Percentiles rank a stretch among this genome's conserved stretches.
These are phyloP conservation scores for Alternaria sp. DNA, from an alignment of 2,329 filamentous ascomycete species.

Conservation along the genomic window DNA sequence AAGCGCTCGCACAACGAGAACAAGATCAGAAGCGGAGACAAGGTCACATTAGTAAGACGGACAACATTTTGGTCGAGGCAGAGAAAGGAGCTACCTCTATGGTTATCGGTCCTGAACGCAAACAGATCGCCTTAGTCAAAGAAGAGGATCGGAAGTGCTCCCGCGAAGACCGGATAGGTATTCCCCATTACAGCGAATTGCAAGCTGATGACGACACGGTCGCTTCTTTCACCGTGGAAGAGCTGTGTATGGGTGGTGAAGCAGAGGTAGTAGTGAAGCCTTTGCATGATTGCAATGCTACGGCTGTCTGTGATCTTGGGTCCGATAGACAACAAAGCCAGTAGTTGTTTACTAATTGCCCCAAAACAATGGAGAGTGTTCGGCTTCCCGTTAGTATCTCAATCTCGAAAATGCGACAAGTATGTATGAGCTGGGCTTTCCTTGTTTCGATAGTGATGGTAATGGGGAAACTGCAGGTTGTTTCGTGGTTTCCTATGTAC, in stretches of 20 bases:
- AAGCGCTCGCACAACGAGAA: conserved; percentile 29
- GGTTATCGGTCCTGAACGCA: conserved; percentile 26
- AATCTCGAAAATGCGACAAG: not conserved
- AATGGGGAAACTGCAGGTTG: not conserved
- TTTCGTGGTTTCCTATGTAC: not conserved
- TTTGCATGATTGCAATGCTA: not conserved
- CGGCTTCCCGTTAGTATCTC: not conserved
- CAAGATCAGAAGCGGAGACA: conserved; percentile 4
- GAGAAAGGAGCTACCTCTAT: not conserved
- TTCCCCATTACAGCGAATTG: conserved; percentile 37
- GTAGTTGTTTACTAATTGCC: not conserved
- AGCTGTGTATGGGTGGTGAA: conserved; percentile 15
- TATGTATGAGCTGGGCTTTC: not conserved
- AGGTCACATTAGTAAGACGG: not conserved
- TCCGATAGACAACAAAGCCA: not conserved
- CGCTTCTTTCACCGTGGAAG: conserved; percentile 17
- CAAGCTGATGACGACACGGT: conserved; percentile 26
- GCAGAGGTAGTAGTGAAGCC: not conserved
- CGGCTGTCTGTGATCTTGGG: not conserved
- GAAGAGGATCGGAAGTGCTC: conserved; percentile 32
- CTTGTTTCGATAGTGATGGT: not conserved
- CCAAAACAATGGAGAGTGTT: not conserved
- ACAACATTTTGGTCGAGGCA: not conserved
- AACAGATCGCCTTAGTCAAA: conserved; percentile 32
- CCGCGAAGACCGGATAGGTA: conserved; percentile 31